These are phyloP conservation scores for Solanum habrochaites DNA, from an alignment of 257 asterid genomes.

Conservation along the genomic window DNA sequence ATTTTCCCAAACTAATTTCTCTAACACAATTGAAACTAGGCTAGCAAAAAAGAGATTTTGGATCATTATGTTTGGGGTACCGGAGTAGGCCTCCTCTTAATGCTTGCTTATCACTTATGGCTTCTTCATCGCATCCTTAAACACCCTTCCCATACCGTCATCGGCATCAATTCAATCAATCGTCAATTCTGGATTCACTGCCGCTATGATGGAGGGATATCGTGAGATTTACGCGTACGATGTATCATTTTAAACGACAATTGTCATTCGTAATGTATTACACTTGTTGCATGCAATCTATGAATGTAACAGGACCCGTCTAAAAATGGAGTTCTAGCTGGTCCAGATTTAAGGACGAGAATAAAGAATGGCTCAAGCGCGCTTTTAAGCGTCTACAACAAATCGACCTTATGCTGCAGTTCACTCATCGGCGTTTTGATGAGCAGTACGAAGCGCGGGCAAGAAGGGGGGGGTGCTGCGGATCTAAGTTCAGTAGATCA, in stretches of 20 bases:
- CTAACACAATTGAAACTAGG: too few relatives aligned
- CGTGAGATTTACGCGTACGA: too few relatives aligned
- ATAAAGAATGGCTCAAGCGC: constrained; percentile 98
- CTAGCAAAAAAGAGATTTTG: too few relatives aligned
- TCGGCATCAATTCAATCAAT: constrained; percentile 81
- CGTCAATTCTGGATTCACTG: constrained; percentile 91
- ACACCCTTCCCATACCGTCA: constrained; percentile 59
- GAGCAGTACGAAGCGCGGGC: constrained; percentile 27
- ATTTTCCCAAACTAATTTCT: background rate
- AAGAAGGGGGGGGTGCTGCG: too few relatives aligned
- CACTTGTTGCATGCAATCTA: background rate
- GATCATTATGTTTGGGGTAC: constrained; percentile 66
- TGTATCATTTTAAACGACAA: background rate
- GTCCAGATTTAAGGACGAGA: constrained; percentile 81
- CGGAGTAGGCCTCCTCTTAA: constrained; percentile 41
- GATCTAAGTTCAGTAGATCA: constrained; percentile 4
- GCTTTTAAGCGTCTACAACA: constrained; percentile 66
- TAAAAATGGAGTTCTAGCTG: constrained; percentile 63
- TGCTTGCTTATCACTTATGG: constrained; percentile 71
- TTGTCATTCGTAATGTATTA: background rate
- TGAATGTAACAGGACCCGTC: constrained; percentile 32
- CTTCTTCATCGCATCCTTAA: constrained; percentile 52
- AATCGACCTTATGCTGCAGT: constrained; percentile 76
- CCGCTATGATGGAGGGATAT: constrained; percentile 98
- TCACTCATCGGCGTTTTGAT: constrained; percentile 69